Evolutionary conservation across 106 monocot genomes (phyloP), one percentile per base, ranked within the genome.

Genomic region (Amphibolis antarctica): DNA sequence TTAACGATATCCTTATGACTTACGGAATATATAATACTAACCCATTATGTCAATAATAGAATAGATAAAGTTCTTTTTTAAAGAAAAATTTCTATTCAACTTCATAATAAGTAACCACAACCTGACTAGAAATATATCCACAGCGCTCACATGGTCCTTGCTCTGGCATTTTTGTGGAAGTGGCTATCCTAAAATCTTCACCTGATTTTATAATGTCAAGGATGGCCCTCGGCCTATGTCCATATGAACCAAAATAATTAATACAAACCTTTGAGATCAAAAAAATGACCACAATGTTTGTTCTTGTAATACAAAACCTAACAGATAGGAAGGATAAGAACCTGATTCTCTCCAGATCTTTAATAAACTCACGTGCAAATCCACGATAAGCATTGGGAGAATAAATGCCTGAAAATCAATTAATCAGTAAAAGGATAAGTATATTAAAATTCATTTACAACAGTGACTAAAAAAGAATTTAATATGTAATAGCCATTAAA

Each of bases 71-170:
- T n/a, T n/a, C n/a, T n/a, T n/a, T n/a, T n/a, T n/a, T n/a, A n/a
- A n/a, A n/a, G n/a, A n/a, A n/a, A n/a, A n/a, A n/a, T n/a, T n/a
- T n/a, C n/a, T n/a, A n/a, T n/a, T n/a, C n/a, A n/a, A n/a, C n/a
- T n/a, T n/a, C n/a, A 21, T 44, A 14, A 44, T 9, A 17, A 19
- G 14, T 29, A 24, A 28, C 48, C 11, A 65, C 17, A 76, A 99
- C 98, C 91, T 99, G 98, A 46, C 98, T 99, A 28, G 98, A 99
- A 70, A 99, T 99, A 63, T 99, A 99, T 63, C 91, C 98, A 74
- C 91, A 99, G 9, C 82, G 87, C 47, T 85, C 77, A 67, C 98
- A 99, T 63, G 80, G 81, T 63, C 91, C 88, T 77, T 99, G 98
- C 57, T 99, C 98, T 30, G 98, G 98, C 98, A 99, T 99, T 67